phyloP scores from a whole-genome alignment of 495 filamentous ascomycete species.

The Pseudoneurospora amorphoporcata region DNA sequence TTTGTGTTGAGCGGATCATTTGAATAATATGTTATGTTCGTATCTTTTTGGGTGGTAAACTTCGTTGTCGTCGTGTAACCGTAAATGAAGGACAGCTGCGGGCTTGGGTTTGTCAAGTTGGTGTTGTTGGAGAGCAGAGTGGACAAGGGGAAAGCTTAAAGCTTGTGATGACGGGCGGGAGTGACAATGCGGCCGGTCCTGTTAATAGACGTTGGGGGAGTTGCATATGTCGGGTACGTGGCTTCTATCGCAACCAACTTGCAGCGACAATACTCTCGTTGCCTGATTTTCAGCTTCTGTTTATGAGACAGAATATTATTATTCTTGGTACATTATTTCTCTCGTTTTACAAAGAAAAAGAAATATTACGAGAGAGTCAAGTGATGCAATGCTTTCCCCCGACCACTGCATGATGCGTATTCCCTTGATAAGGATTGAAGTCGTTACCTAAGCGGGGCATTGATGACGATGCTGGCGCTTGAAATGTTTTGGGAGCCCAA shows the following conservation, averaged over 20 bases:
- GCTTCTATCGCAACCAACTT: neutral
- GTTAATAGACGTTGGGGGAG: neutral
- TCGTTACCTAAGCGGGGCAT: neutral
- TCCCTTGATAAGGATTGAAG: neutral
- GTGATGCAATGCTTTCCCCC: neutral
- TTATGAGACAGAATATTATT: neutral
- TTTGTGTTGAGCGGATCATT: constrained; percentile 95
- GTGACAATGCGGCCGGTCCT: neutral
- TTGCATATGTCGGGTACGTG: neutral
- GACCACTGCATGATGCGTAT: neutral
- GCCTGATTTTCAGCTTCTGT: neutral
- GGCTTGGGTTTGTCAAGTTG: neutral
- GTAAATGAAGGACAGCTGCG: neutral
- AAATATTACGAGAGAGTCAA: neutral
- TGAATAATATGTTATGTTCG: constrained; percentile 12
- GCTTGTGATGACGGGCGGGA: neutral
- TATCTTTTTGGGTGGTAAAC: neutral
- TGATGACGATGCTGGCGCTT: neutral
- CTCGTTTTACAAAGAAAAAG: neutral
- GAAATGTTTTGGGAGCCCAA: neutral
- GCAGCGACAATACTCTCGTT: neutral
- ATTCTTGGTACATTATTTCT: neutral
- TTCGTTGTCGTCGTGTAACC: neutral
- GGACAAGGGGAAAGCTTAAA: neutral
- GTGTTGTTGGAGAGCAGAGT: neutral